These are phyloP conservation scores for Xerocomus potaroensis DNA, from an alignment of 768 basidiomycete species.

Conservation along the genomic window DNA sequence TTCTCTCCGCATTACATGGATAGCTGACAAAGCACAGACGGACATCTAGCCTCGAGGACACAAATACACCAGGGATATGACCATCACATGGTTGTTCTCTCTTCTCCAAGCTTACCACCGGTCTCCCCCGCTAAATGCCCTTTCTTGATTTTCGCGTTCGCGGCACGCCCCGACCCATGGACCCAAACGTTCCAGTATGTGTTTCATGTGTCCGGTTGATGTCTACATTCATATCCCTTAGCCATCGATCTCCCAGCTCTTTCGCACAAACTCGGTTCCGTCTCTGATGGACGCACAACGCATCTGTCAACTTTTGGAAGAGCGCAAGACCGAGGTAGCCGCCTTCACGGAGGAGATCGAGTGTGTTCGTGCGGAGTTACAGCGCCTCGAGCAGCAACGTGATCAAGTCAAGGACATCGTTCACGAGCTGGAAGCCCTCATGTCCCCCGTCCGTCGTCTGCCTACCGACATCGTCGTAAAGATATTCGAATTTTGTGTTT, in stretches of 20 bases:
- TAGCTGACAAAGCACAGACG: too few relatives aligned
- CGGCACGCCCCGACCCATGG: too few relatives aligned
- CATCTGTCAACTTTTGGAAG: conserved; percentile 13
- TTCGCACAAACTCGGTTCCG: conserved; percentile 26
- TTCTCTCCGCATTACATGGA: too few relatives aligned
- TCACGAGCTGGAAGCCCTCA: conserved; percentile 24
- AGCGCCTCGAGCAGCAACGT: conserved; percentile 15
- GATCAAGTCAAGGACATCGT: conserved; percentile 10
- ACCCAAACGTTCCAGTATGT: conserved; percentile 24
- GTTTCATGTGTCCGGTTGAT: not conserved
- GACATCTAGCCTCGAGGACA: not conserved
- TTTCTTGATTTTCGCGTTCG: too few relatives aligned
- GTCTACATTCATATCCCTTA: not conserved
- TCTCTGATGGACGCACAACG: conserved; percentile 19
- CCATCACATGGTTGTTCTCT: too few relatives aligned
- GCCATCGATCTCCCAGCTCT: conserved; percentile 27
- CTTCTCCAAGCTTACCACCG: too few relatives aligned
- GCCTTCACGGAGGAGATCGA: conserved; percentile 18
- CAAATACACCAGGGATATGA: too few relatives aligned
- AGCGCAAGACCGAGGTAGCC: conserved; percentile 14
- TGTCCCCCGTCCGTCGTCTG: conserved; percentile 30
- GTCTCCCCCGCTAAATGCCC: too few relatives aligned
- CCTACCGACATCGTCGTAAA: conserved; percentile 29
- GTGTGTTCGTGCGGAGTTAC: conserved; percentile 19
- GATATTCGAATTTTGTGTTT: conserved; percentile 23